Percentiles rank a stretch among this genome's conserved stretches.
Evolutionary conservation across 164 flowering plant species (phyloP).

Genomic region (Vitis cinerea): DNA sequence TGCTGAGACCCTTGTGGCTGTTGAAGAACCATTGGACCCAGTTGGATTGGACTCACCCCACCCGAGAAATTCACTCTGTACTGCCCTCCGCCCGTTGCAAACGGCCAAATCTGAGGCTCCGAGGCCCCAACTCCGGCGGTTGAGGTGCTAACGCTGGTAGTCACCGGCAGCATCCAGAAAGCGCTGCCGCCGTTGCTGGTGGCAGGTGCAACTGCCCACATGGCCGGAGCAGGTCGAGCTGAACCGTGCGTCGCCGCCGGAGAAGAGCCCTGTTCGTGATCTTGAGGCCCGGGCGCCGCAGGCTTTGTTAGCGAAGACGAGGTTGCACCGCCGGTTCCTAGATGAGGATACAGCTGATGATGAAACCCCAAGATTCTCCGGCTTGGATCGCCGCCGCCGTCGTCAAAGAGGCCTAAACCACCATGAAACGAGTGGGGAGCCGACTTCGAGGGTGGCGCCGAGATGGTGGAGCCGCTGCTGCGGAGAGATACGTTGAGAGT

Average conservation of each 20-base stretch:
- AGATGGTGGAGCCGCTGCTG: conserved; percentile 43
- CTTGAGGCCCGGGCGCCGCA: conserved; percentile 18
- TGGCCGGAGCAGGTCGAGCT: conserved; percentile 25
- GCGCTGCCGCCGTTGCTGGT: conserved; percentile 31
- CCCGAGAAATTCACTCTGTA: conserved; percentile 23
- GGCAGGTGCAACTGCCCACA: conserved; percentile 44
- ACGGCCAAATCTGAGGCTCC: conserved; percentile 30
- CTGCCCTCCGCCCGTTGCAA: conserved; percentile 6
- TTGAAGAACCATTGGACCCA: conserved; percentile 32
- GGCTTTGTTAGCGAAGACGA: conserved; percentile 13
- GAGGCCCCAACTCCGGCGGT: background rate
- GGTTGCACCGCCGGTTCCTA: conserved; percentile 9
- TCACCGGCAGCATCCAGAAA: conserved; percentile 45
- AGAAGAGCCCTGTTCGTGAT: conserved; percentile 20
- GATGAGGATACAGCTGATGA: conserved; percentile 26
- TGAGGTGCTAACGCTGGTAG: conserved; percentile 7
- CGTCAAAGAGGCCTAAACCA: conserved; percentile 32
- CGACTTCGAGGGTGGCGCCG: conserved; percentile 48
- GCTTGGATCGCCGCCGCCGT: background rate
- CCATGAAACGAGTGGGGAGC: conserved; percentile 50
- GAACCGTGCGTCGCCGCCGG: conserved; percentile 6
- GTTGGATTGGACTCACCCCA: conserved; percentile 23
- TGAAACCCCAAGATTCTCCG: conserved; percentile 48
- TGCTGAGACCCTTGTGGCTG: conserved; percentile 29
- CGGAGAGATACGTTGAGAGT: conserved; percentile 57